A percentile compares a stretch with the other conserved stretches of the same genome.
Evolutionary conservation across 2,329 filamentous ascomycete genomes (phyloP).

Genomic region (Didymella pinodella): DNA sequence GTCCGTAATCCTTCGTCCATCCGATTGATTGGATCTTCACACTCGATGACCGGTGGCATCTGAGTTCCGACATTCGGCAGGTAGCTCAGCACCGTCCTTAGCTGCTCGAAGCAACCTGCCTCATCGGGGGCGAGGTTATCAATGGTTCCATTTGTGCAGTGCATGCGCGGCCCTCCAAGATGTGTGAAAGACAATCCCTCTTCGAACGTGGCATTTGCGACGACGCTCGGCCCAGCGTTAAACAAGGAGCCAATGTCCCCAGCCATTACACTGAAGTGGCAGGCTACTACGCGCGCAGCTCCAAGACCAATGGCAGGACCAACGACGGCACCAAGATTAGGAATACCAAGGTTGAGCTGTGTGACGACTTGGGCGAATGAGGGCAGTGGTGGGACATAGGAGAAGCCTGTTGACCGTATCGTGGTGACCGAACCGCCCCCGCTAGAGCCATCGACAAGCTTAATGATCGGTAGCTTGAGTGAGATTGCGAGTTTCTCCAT

Average conservation of each 20-base stretch:
- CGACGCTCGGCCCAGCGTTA: conserved; percentile 70
- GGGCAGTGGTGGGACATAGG: conserved; percentile 66
- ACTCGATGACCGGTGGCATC: conserved; percentile 59
- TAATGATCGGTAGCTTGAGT: conserved; percentile 66
- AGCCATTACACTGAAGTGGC: conserved; percentile 73
- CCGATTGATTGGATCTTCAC: conserved; percentile 60
- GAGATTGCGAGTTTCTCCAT: conserved; percentile 68
- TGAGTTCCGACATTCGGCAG: conserved; percentile 66
- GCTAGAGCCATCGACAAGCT: conserved; percentile 69
- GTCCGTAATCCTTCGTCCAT: conserved; percentile 60
- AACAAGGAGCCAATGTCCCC: conserved; percentile 68
- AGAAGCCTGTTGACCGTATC: conserved; percentile 63
- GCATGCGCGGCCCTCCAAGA: conserved; percentile 67
- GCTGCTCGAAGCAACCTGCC: conserved; percentile 67
- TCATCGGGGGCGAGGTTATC: conserved; percentile 70
- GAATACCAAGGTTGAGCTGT: conserved; percentile 69
- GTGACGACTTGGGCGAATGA: conserved; percentile 62
- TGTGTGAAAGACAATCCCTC: conserved; percentile 67
- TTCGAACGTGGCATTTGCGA: conserved; percentile 69
- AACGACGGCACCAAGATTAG: conserved; percentile 69
- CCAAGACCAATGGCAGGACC: conserved; percentile 71
- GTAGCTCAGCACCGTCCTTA: conserved; percentile 64
- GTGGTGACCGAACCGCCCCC: conserved; percentile 70
- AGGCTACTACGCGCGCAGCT: conserved; percentile 67
- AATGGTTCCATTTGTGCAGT: conserved; percentile 71